These are phyloP conservation scores for Globisporangium uncinulatum DNA, from an alignment of 352 stramenopile genomes.

Conservation along the genomic window DNA sequence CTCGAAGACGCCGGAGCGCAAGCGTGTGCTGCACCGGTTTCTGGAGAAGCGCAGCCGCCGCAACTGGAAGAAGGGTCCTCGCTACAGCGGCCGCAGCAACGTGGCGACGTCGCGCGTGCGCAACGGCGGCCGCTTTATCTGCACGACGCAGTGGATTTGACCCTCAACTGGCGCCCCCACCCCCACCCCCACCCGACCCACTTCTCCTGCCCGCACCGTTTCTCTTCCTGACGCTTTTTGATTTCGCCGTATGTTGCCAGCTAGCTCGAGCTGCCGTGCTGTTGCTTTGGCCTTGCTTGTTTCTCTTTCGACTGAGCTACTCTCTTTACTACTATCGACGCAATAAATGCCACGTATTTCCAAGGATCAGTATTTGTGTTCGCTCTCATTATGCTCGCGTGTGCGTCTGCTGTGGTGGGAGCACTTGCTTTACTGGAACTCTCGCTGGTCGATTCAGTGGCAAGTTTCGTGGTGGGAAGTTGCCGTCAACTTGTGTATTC, in stretches of 20 bases:
- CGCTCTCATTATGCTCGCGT: neutral
- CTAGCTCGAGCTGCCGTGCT: slow-evolving; percentile 13
- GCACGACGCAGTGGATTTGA: slow-evolving; percentile 78
- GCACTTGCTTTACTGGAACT: neutral
- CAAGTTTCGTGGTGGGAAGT: too few species aligned
- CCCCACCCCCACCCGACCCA: neutral
- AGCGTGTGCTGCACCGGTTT: slow-evolving; percentile 78
- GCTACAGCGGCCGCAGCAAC: slow-evolving; percentile 73
- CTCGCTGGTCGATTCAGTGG: too few species aligned
- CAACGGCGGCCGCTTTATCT: slow-evolving; percentile 79
- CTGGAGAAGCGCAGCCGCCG: slow-evolving; percentile 74
- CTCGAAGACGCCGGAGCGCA: slow-evolving; percentile 72
- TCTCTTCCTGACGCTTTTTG: neutral
- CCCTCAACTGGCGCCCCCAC: neutral
- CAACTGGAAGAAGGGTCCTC: slow-evolving; percentile 81
- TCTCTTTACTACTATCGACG: neutral
- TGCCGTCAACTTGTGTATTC: too few species aligned
- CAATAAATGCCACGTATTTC: slow-evolving; percentile 1
- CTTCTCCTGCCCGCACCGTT: neutral
- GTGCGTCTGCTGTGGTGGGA: neutral
- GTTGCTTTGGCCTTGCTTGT: slow-evolving; percentile 14
- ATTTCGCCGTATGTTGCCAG: slow-evolving; percentile 9
- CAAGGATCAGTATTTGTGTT: neutral
- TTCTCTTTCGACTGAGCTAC: slow-evolving; percentile 19
- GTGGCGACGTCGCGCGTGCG: slow-evolving; percentile 76